Evolutionary conservation across 2,329 filamentous ascomycete species (phyloP).

Genomic region (Simplicillium sp.): DNA sequence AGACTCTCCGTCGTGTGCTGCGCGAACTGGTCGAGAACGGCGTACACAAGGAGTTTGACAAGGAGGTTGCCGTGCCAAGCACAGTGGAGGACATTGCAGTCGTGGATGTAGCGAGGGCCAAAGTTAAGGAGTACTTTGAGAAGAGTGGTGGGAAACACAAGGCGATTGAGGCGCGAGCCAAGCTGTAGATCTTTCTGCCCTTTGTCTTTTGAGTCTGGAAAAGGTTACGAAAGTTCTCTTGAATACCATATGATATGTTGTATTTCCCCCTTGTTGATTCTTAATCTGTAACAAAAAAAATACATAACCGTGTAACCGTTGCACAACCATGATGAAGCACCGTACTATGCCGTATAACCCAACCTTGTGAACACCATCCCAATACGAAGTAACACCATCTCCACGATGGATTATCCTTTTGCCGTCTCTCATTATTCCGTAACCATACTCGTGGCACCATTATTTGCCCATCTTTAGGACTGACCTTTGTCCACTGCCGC

Average conservation of each 20-base stretch:
- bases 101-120: conserved; percentile 62
- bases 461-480: conserved; percentile 38
- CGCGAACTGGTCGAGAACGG: conserved; percentile 79
- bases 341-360: too few relatives aligned
- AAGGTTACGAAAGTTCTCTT: conserved; percentile 3
- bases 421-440: conserved; percentile 14
- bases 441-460: too few relatives aligned
- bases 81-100: conserved; percentile 76
- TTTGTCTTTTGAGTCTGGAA: neutral
- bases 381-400: too few relatives aligned
- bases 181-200: conserved; percentile 27
- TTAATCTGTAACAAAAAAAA: too few relatives aligned
- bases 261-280: neutral
- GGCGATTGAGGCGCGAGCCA: conserved; percentile 42
- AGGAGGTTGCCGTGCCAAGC: conserved; percentile 64
- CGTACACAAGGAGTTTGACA: conserved; percentile 62
- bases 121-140: conserved; percentile 68
- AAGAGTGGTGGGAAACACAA: conserved; percentile 30
- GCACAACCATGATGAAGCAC: too few relatives aligned
- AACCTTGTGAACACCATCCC: too few relatives aligned
- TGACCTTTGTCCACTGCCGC: conserved; percentile 52
- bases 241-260: neutral
- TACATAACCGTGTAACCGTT: too few relatives aligned
- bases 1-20: conserved; percentile 75
- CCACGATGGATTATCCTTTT: neutral